phyloP scores from a whole-genome alignment of 2,329 filamentous ascomycete species.

The Sporothrix schenckii region DNA sequence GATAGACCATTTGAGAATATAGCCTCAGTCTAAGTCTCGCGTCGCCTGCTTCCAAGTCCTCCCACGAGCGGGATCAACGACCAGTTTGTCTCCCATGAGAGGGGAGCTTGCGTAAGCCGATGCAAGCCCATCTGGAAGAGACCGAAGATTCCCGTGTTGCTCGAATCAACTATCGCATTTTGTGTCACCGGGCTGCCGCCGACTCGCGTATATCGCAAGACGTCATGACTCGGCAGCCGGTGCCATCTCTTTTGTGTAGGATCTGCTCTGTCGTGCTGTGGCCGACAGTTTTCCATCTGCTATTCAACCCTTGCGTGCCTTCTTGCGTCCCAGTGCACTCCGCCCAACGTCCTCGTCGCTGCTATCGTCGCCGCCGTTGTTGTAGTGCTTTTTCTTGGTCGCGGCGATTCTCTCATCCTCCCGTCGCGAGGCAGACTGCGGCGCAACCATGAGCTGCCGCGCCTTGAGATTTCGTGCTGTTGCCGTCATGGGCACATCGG shows the following conservation, averaged over 20 bases:
- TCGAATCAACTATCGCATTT: too few species aligned
- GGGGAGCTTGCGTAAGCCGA: too few species aligned
- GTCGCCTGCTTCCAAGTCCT: too few species aligned
- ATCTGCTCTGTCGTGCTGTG: neutral
- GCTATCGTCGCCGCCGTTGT: slow-evolving; percentile 31
- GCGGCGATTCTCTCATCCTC: neutral
- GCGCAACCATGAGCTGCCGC: slow-evolving; percentile 32
- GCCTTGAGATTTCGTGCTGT: slow-evolving; percentile 25
- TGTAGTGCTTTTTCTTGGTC: neutral
- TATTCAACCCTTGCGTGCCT: slow-evolving; percentile 27
- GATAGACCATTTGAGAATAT: too few species aligned
- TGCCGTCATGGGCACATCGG: neutral
- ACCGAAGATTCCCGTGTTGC: too few species aligned
- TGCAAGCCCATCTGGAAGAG: too few species aligned
- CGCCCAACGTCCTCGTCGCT: slow-evolving; percentile 43
- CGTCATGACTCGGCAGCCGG: neutral
- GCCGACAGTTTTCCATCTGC: neutral
- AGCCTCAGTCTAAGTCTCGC: too few species aligned
- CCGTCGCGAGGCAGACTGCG: slow-evolving; percentile 4
- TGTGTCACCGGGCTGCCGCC: too few species aligned
- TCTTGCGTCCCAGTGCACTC: slow-evolving; percentile 40
- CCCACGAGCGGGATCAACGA: too few species aligned
- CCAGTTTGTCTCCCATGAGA: too few species aligned
- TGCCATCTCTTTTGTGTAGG: neutral
- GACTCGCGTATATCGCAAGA: too few species aligned